Base-by-base conservation (phyloP, 345 rosid genomes). In the Turritis glabra region DNA sequence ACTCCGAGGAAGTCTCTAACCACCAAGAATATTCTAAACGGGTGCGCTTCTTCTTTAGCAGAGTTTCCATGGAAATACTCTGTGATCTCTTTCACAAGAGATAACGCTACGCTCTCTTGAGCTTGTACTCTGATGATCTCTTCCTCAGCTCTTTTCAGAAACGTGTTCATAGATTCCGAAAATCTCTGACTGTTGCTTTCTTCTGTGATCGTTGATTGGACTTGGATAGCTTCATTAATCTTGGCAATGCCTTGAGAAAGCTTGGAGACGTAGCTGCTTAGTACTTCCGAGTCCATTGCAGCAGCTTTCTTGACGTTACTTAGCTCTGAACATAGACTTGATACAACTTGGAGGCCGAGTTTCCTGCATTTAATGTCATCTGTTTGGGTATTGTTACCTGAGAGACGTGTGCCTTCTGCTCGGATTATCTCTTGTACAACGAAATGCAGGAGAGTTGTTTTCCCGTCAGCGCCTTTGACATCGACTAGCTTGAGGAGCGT, bases 1-100 rank as follows among this genome's bases (percentile, higher is more conserved):
- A 90, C 79, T 1, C 84, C 79, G 3, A 95, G 89, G 67, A 95
- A 95, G 84, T 95, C 99, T 74, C 98, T 79, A 35, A 96, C 98
- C 65, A 96, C 98, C 97, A 88, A 67, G 83, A 96, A 96, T 81
- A 96, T 96, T 77, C 99, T 85, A 82, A 96, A 89, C 1, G 99
- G 98, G 70, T 90, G 99, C 26, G 98, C 96, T 83, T 96, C 98
- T 85, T 96, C 99, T 83, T 87, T 92, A 0, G 97, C 93, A n/a
- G 99, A 96, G 86, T 93, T 87, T 14, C 99, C 99, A 38, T 96
- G 99, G 85, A 96, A 96, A 79, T 92, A 96, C 77, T 92, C 99
- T 2, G 99, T 96, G 63, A 92, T 92, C 57, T 96, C 99, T 77
- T 96, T 96, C 56, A 92, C 98, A 1, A 96, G 77, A 5, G 98